Evolutionary conservation across 495 filamentous ascomycete species (phyloP).

Genomic region (Podospora anserina): DNA sequence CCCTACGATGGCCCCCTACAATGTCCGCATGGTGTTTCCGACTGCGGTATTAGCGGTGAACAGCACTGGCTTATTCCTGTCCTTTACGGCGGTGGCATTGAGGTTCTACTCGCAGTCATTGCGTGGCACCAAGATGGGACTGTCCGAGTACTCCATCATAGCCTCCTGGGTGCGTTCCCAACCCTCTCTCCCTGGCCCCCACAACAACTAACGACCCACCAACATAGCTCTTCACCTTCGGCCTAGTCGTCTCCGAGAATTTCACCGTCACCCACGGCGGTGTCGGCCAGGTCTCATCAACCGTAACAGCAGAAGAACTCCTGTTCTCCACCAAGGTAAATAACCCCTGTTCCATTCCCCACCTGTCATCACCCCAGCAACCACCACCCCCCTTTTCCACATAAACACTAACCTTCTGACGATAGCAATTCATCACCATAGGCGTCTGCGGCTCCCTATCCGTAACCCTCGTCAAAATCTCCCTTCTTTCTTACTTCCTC

Average conservation of each 20-base stretch:
- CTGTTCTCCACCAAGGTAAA: not conserved
- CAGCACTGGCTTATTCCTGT: not conserved
- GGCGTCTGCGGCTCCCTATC: not conserved
- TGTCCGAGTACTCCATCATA: not conserved
- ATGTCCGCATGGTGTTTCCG: not conserved
- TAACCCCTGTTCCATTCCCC: not conserved
- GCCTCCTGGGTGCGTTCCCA: not conserved
- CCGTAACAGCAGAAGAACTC: not conserved
- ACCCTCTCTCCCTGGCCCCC: too few relatives aligned
- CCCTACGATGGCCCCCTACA: not conserved
- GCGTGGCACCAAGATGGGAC: not conserved
- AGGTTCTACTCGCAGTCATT: not conserved
- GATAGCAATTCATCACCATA: not conserved
- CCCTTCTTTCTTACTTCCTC: not conserved
- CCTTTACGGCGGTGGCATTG: not conserved
- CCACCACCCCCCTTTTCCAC: not conserved
- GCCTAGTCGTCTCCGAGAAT: not conserved
- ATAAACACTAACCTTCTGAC: too few relatives aligned
- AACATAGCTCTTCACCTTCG: not conserved
- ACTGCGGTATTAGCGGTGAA: not conserved
- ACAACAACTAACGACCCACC: not conserved
- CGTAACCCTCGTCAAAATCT: not conserved
- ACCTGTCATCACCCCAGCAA: not conserved
- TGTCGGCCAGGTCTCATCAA: not conserved
- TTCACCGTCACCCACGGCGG: not conserved